Conservation (phyloP, 345 rosid genomes). For the Pistacia integerrima region DNA sequence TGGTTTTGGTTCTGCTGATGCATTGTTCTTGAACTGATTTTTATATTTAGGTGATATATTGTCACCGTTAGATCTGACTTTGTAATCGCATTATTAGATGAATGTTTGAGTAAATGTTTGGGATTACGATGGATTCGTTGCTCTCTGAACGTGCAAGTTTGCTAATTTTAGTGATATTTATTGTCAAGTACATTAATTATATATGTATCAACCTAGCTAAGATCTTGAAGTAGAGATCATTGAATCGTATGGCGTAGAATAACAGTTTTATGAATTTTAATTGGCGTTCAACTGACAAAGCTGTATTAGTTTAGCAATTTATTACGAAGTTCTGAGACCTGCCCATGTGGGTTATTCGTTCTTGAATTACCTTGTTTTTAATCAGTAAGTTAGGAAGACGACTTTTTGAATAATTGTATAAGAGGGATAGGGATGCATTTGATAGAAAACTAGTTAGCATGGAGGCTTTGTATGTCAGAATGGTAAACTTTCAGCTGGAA, state of each 20-base stretch:
- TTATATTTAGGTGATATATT: not conserved
- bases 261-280: not conserved
- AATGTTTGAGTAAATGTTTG: not conserved
- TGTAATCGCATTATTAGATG: not conserved
- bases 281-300: no score
- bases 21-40: not conserved
- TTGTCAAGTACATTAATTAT: not conserved
- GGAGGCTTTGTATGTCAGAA: not conserved
- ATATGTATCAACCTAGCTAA: not conserved
- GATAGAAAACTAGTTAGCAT: not conserved
- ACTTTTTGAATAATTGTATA: not conserved
- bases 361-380: no score
- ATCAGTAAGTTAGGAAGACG: not conserved
- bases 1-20: not conserved
- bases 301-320: not conserved
- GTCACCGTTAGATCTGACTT: slow-evolving; percentile 2
- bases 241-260: not conserved
- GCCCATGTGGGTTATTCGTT: no score
- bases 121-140: not conserved
- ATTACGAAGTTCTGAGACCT: not conserved
- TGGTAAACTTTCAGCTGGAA: not conserved
- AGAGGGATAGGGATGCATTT: not conserved
- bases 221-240: not conserved
- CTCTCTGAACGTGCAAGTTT: not conserved
- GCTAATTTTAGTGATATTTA: not conserved